Percentiles rank a stretch among this genome's conserved stretches.
Evolutionary conservation across 768 basidiomycete species (phyloP).

Genomic region (Mycena polygramma): DNA sequence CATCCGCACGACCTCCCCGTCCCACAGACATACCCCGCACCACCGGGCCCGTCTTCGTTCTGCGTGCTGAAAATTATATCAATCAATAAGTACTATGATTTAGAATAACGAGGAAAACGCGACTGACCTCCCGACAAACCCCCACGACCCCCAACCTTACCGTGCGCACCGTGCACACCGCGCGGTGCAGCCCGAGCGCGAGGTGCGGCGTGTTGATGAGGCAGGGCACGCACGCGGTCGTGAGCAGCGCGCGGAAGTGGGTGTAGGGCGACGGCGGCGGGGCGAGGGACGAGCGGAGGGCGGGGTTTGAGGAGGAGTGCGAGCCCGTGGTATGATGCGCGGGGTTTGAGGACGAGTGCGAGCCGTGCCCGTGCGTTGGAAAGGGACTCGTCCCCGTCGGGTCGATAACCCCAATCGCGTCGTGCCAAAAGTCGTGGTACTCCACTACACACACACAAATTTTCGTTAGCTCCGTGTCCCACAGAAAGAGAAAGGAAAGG

Average conservation of each 20-base stretch:
- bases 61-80: too few species aligned
- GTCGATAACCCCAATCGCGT: slow-evolving; percentile 20
- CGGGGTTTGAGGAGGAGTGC: too few species aligned
- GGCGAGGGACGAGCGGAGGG: too few species aligned
- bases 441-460: slow-evolving; percentile 22
- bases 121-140: slow-evolving; percentile 57
- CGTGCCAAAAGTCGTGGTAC: slow-evolving; percentile 18
- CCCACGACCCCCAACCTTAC: background rate
- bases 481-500: too few species aligned
- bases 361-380: background rate
- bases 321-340: background rate
- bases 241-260: slow-evolving; percentile 73
- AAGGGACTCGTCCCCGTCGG: background rate
- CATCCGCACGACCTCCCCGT: slow-evolving; percentile 61
- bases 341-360: too few species aligned
- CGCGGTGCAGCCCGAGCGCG: slow-evolving; percentile 62
- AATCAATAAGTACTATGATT: too few species aligned
- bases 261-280: slow-evolving; percentile 54
- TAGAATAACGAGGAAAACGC: too few species aligned
- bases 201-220: slow-evolving; percentile 73
- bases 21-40: slow-evolving; percentile 79
- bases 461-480: background rate
- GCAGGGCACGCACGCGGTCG: slow-evolving; percentile 73
- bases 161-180: slow-evolving; percentile 60
- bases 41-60: slow-evolving; percentile 43